Conservation (phyloP, 1,139 yeast species). For the Pichia sorboxylosa region DNA sequence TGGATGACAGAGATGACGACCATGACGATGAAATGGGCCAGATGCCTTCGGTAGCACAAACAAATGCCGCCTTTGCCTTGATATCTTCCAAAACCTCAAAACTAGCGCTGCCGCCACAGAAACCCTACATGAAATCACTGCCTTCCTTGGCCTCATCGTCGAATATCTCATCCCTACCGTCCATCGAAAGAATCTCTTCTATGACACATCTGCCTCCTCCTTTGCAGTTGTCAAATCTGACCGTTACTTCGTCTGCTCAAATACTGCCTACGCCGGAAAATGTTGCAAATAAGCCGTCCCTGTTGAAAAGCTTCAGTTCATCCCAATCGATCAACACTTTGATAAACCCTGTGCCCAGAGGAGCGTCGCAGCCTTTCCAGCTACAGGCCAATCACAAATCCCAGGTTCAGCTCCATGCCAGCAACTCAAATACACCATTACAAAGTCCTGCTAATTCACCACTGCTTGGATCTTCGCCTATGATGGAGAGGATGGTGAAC, state of each 20-base stretch:
- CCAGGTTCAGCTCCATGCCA: too few species aligned
- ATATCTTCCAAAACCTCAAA: conserved; percentile 9
- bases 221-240: conserved; percentile 2
- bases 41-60: conserved; percentile 5
- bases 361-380: conserved; percentile 1
- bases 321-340: neutral
- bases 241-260: too few species aligned
- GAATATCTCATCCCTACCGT: conserved; percentile 3
- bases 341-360: neutral
- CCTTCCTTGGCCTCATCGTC: neutral
- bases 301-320: neutral
- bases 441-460: conserved; percentile 5
- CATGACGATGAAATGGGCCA: too few species aligned
- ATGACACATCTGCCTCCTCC: conserved; percentile 9
- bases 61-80: conserved; percentile 17
- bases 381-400: too few species aligned
- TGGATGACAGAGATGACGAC: too few species aligned
- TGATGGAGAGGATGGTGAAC: too few species aligned
- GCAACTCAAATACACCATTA: too few species aligned
- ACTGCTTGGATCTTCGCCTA: conserved; percentile 3
- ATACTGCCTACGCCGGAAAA: too few species aligned
- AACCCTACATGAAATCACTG: too few species aligned
- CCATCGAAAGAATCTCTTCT: conserved; percentile 7
- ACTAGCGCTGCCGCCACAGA: too few species aligned
- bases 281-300: too few species aligned